Evolutionary conservation across 2,329 filamentous ascomycete species (phyloP).

Genomic region (Sphaerulina vaccinii): DNA sequence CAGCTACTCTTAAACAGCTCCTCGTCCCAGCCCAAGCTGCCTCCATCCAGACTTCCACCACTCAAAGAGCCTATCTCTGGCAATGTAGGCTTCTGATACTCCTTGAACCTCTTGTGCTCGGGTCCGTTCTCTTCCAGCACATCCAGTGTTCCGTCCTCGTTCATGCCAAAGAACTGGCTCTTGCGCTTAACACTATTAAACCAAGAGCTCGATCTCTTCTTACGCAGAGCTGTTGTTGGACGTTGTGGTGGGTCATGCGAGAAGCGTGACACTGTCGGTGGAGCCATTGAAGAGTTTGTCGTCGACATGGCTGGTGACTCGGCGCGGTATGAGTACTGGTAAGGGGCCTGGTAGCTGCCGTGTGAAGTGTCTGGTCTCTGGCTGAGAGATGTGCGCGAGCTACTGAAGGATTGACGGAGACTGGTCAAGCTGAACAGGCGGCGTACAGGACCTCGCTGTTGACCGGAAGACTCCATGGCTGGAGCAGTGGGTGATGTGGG

Average conservation of each 20-base stretch:
- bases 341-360: constrained; percentile 17
- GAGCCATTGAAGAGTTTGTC: constrained; percentile 22
- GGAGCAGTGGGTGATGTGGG: constrained; percentile 20
- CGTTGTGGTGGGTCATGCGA: constrained; percentile 5
- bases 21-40: constrained; percentile 36
- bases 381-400: constrained; percentile 36
- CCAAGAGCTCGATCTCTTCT: constrained; percentile 36
- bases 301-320: constrained; percentile 29
- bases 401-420: constrained; percentile 39
- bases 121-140: constrained; percentile 30
- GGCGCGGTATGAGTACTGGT: constrained; percentile 10
- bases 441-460: constrained; percentile 30
- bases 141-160: constrained; percentile 29
- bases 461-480: constrained; percentile 13
- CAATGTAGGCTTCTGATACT: constrained; percentile 28
- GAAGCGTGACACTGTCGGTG: constrained; percentile 16
- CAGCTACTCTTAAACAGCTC: constrained; percentile 27
- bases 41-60: constrained; percentile 28
- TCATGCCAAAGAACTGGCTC: constrained; percentile 35
- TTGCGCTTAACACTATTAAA: constrained; percentile 41
- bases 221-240: constrained; percentile 22
- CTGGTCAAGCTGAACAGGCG: constrained; percentile 36
- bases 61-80: constrained; percentile 32
- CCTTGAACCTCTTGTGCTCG: constrained; percentile 31
- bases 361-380: constrained; percentile 23